Evolutionary conservation across 768 basidiomycete genomes (phyloP).

Genomic region (Tricholoma matsutake): DNA sequence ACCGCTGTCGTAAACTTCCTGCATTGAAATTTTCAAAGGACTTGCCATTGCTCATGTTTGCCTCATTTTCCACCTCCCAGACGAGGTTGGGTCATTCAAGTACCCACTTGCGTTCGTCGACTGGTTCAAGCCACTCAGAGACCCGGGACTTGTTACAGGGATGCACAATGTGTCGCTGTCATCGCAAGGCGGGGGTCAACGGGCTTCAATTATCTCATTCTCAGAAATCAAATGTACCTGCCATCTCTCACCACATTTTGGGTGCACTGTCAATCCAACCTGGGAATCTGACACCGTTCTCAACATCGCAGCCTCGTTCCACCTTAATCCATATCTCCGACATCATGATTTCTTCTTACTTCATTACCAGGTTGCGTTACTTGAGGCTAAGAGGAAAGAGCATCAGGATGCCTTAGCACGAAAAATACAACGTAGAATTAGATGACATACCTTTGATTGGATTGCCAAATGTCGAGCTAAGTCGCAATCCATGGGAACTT

Average conservation of each 20-base stretch:
- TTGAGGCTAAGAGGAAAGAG: neutral
- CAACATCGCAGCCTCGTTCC: conserved; percentile 19
- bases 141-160: conserved; percentile 6
- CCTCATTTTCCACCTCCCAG: conserved; percentile 24
- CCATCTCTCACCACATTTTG: conserved; percentile 3
- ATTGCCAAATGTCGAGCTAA: neutral
- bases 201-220: conserved; percentile 20
- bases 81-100: conserved; percentile 1
- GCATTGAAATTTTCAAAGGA: conserved; percentile 3
- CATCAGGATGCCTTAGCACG: neutral
- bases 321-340: conserved; percentile 28
- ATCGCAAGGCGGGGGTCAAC: conserved; percentile 5
- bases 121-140: conserved; percentile 23
- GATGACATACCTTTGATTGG: neutral
- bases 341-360: conserved; percentile 26
- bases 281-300: conserved; percentile 20
- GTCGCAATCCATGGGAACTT: neutral
- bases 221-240: conserved; percentile 23
- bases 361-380: conserved; percentile 9
- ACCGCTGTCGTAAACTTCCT: neutral
- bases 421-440: neutral
- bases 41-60: conserved; percentile 25
- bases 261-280: neutral
- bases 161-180: conserved; percentile 19
- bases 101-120: conserved; percentile 24